Evolutionary conservation across 1,284 basidiomycete genomes (phyloP).

Genomic region (Leccinum pallidistipes): DNA sequence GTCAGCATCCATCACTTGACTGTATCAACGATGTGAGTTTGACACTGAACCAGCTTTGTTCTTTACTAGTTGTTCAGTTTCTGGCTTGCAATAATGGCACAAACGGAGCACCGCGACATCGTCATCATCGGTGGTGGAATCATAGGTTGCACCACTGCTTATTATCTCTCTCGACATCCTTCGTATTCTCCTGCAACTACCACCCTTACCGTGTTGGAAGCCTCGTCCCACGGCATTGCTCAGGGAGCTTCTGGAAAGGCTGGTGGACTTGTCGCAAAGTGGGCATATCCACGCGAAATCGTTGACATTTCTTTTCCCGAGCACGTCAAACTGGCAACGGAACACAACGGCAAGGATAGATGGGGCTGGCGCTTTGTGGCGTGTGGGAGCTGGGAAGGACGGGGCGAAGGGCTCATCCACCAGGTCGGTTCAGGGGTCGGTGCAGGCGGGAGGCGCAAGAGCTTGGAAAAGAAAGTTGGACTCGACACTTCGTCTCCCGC

Average conservation of each 20-base stretch:
- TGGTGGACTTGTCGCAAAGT: conserved; percentile 87
- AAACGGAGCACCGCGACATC: conserved; percentile 30
- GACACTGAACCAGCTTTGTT: neutral
- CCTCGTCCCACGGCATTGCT: conserved; percentile 62
- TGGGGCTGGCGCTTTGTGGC: conserved; percentile 83
- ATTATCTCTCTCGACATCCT: conserved; percentile 69
- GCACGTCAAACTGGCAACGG: conserved; percentile 75
- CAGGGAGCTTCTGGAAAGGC: conserved; percentile 88
- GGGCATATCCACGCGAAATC: conserved; percentile 78
- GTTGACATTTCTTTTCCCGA: conserved; percentile 78
- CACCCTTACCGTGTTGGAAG: conserved; percentile 75
- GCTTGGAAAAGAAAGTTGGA: conserved; percentile 57
- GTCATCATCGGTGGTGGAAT: conserved; percentile 64
- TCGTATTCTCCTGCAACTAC: conserved; percentile 41
- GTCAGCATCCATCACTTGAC: conserved; percentile 2
- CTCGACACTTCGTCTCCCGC: conserved; percentile 27
- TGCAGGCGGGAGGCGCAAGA: conserved; percentile 41
- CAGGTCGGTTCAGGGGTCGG: conserved; percentile 32
- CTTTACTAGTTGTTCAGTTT: neutral
- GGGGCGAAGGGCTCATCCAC: conserved; percentile 39
- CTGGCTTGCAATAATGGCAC: conserved; percentile 15
- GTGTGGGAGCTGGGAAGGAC: conserved; percentile 69
- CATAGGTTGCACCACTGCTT: conserved; percentile 83
- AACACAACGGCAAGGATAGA: conserved; percentile 67
- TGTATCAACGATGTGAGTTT: neutral